Percentiles rank a stretch among this genome's conserved stretches.
Conservation (phyloP, 768 basidiomycete genomes). For the Austroboletus eburneus region DNA sequence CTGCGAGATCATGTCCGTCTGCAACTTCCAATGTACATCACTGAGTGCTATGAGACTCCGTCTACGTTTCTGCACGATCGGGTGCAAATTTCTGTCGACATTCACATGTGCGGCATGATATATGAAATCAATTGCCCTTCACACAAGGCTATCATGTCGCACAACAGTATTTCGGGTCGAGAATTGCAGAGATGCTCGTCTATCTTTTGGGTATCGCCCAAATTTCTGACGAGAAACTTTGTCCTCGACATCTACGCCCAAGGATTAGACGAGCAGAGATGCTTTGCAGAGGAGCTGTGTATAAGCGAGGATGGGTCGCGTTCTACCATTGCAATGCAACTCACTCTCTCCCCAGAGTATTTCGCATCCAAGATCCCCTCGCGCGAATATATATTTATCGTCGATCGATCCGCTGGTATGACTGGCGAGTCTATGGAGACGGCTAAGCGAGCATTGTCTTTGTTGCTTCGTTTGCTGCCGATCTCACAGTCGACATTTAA, state of each 20-base stretch:
- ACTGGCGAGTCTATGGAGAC: conserved; percentile 34
- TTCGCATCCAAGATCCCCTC: conserved; percentile 36
- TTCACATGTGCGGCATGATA: conserved; percentile 49
- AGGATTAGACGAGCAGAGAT: conserved; percentile 50
- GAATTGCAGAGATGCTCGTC: conserved; percentile 39
- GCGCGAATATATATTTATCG: conserved; percentile 59
- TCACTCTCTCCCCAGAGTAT: conserved; percentile 53
- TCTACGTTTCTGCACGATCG: conserved; percentile 37
- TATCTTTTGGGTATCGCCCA: conserved; percentile 37
- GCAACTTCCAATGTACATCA: conserved; percentile 48
- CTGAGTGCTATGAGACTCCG: conserved; percentile 47
- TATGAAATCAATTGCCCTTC: conserved; percentile 40
- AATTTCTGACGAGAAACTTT: conserved; percentile 47
- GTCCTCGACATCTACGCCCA: conserved; percentile 46
- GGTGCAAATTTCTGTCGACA: conserved; percentile 39
- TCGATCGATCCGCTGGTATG: conserved; percentile 62
- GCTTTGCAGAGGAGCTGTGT: conserved; percentile 46
- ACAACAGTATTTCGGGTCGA: conserved; percentile 33
- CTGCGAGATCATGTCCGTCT: conserved; percentile 47
- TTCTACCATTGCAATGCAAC: conserved; percentile 45
- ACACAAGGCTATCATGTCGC: conserved; percentile 40
- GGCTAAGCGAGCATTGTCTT: conserved; percentile 43
- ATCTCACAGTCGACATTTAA: conserved; percentile 44
- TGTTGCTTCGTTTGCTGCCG: conserved; percentile 50
- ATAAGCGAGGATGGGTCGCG: neutral